phyloP scores from a whole-genome alignment of 176 grass and related monocot genomes.

The Triticum urartu region DNA sequence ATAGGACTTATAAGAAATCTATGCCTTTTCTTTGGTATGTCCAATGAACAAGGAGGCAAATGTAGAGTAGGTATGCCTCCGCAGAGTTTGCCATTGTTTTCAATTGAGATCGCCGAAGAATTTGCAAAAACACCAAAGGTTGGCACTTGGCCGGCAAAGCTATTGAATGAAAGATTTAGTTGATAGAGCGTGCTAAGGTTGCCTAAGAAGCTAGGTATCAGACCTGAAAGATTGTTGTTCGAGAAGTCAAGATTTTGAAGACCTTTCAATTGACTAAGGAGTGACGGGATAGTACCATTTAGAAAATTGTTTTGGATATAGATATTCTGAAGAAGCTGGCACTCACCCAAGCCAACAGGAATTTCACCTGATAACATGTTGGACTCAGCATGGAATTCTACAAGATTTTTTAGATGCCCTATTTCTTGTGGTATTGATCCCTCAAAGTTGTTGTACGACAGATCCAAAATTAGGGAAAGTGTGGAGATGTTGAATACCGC shows the following conservation, averaged over 20 bases:
- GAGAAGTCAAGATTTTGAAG: constrained; percentile 37
- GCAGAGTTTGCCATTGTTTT: constrained; percentile 27
- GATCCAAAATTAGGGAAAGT: background rate
- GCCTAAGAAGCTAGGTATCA: constrained; percentile 3
- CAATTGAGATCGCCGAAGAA: background rate
- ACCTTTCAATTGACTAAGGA: background rate
- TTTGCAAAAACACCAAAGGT: constrained; percentile 33
- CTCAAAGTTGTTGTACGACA: background rate
- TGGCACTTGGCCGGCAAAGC: constrained; percentile 36
- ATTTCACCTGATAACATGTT: constrained; percentile 17
- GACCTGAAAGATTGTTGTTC: constrained; percentile 6
- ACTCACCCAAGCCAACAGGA: constrained; percentile 35
- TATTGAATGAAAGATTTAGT: constrained; percentile 36
- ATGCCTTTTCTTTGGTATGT: background rate
- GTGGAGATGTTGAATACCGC: background rate
- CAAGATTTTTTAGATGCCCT: background rate
- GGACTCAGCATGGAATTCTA: background rate
- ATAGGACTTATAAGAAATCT: background rate
- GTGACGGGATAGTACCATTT: constrained; percentile 5
- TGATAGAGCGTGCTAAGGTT: background rate
- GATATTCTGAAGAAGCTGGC: constrained; percentile 35
- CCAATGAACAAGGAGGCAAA: constrained; percentile 14
- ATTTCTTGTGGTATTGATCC: background rate
- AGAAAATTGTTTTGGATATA: constrained; percentile 41
- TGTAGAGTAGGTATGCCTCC: constrained; percentile 15